Conservation (phyloP, 1,284 basidiomycete species). For the Porodaedalea pini region DNA sequence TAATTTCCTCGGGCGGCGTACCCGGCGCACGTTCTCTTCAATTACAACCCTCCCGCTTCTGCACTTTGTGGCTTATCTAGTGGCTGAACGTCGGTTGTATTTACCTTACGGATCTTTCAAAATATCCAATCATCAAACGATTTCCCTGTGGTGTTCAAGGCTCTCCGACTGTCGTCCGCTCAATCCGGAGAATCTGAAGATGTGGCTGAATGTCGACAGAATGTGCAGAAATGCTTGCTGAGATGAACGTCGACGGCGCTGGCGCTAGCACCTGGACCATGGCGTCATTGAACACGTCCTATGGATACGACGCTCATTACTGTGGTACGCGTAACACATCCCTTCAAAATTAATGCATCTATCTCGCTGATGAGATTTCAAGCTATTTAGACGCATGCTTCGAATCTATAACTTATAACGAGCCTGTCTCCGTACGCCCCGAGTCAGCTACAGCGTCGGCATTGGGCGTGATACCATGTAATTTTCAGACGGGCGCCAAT, state of each 20-base stretch:
- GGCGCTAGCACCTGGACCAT: neutral
- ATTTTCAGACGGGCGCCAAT: neutral
- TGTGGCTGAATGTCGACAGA: neutral
- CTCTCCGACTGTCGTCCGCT: neutral
- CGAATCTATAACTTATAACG: too few species aligned
- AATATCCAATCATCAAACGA: too few species aligned
- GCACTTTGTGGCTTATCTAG: conserved; percentile 1
- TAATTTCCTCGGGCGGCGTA: neutral
- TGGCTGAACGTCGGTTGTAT: neutral
- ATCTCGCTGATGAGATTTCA: neutral
- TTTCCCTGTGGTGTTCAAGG: too few species aligned
- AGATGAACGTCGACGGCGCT: neutral
- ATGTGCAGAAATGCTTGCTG: neutral
- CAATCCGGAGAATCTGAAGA: neutral
- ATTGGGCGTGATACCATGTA: neutral
- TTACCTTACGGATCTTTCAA: too few species aligned
- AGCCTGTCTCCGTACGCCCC: too few species aligned
- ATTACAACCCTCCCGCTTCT: neutral
- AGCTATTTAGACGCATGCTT: neutral
- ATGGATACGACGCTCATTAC: too few species aligned
- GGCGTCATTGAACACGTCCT: too few species aligned
- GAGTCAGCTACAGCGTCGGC: neutral
- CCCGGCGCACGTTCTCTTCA: neutral
- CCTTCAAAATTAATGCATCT: neutral
- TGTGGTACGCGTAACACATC: too few species aligned